Base-by-base conservation (phyloP, 768 basidiomycete species). In the Xerocomus potaroensis region DNA sequence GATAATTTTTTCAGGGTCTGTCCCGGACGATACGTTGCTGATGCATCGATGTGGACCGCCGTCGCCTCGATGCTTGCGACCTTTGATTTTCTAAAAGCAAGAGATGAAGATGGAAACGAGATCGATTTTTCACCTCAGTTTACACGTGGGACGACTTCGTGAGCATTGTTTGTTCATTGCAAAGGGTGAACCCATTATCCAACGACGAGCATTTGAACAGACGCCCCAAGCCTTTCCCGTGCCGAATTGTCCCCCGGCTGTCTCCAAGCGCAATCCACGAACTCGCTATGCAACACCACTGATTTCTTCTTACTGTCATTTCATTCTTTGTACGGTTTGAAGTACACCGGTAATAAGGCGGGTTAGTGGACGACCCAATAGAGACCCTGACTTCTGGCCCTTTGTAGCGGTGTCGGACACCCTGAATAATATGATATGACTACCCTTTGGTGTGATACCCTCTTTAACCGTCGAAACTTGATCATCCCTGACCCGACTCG, bases 11-110 rank as follows among this genome's bases (percentile, higher is more conserved):
- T 42, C 27, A 59, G 62, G 48, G 38, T 53, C 9, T 63, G 51
- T 14, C 63, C 62, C 18, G 60, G 63, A 35, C 47, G 39, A 33
- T 34, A 60, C 24, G 43, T 58, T 33, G 62, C 53, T n/a, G 23
- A 55, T 34, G 55, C 45, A 3, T 63, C 63, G 21, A 29, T 63
- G 39, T 65, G 63, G 62, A 57, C 57, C 18, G 54, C 60, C 23
- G 50, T 60, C 34, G 45, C 31, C 5, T 53, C 49, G 8, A 52
- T 65, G 53, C 60, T 65, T 29, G 51, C 58, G 11, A 30, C 46
- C 11, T 63, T 63, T 16, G 43, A 59, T n/a, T 57, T 56, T 40
- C 23, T 40, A 41, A 61, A 62, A 47, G 54, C 39, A 9, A 48
- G 34, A 27, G 62, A 64, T n/a, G 48, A 63, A 0, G 19, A 41